Base-by-base conservation (phyloP, 306 rosid genomes). In the Fagus sylvatica region DNA sequence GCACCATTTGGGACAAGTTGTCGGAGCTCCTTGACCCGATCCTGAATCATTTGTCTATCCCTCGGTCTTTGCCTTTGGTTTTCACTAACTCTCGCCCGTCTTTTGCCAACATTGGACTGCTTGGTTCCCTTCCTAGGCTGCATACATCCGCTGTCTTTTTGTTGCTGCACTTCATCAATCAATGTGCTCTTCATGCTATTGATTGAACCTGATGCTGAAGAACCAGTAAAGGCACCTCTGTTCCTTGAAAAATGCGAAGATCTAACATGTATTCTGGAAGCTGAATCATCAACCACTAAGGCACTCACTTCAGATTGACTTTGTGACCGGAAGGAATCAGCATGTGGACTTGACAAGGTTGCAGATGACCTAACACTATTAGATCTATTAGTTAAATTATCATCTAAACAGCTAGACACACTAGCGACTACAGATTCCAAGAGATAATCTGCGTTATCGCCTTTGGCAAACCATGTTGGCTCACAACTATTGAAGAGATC, bases 31-130 rank as follows among this genome's bases (percentile, higher is more conserved):
- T 91, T 95, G 76, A 95, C 86, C 79, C 97, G 84, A 77, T 95
- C 98, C 92, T 92, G 96, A 37, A 95, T 88, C 85, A 95, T 69
- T 19, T 95, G 98, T 80, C 98, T 87, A 72, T 95, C 98, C 87
- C 97, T 87, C 11, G 98, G 98, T 79, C 93, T 86, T 60, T 88
- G 79, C 86, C 76, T 95, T 69, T 76, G 84, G 41, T 48, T 74
- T 41, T 74, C 83, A 39, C 84, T 82, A 40, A 37, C 80, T 75
- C 77, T 86, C n/a, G 51, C 78, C 77, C 78, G 87, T 80, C 77
- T 88, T 70, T 79, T 86, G 78, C 74, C 40, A 11, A 53, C 37
- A 72, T 87, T 80, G 11, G 85, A 74, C 36, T 5, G 13, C 80
- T 87, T 90, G 10, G 84, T 73, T 76, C 75, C 90, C 62, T 76